Evolutionary conservation across 441 rosid genomes (phyloP), one percentile per base, ranked within the genome.

Genomic region (Erysimum cheiri): DNA sequence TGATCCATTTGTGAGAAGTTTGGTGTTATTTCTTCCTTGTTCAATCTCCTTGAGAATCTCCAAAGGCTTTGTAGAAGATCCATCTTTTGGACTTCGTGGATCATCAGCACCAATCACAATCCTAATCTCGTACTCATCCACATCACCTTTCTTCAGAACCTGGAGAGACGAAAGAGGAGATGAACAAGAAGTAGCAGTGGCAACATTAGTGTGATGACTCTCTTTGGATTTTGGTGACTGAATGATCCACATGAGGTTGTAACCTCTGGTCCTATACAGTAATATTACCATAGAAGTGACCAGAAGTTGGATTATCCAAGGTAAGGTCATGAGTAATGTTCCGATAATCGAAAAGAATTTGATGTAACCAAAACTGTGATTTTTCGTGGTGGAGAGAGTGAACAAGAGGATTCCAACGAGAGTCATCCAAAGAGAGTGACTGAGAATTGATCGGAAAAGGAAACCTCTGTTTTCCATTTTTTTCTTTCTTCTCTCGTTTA

Each of bases 301-400:
- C 35, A 75, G 2, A 57, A 75, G 75, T 41, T 75, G 79, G 62
- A 75, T 63, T 2, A 64, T 12, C 79, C 79, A 75, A 48, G 79
- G 79, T 15, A 63, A 75, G 8, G 75, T 69, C 6, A 50, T 57
- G 33, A 69, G 79, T 26, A 75, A 19, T 9, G 71, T 56, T 62
- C 79, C 71, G 2, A 40, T 35, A 14, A 69, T 6, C 1, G 75
- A 63, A 64, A 75, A 75, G 62, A 69, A 70, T 26, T 64, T 64
- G 67, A 57, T 56, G 62, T 69, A 75, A 61, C 69, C 61, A 50
- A 75, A 60, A 29, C 41, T 69, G 39, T 69, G 71, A 6, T 22
- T 40, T 40, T 64, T 49, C 12, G 29, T 48, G 75, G 75, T 63
- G 49, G 79, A 41, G 26, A 75, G 19, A 28, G 11, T 47, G 61